A percentile compares a stretch with the other conserved stretches of the same genome.
Conservation (phyloP, 78 protist genomes). For the Ministeria vibrans region DNA sequence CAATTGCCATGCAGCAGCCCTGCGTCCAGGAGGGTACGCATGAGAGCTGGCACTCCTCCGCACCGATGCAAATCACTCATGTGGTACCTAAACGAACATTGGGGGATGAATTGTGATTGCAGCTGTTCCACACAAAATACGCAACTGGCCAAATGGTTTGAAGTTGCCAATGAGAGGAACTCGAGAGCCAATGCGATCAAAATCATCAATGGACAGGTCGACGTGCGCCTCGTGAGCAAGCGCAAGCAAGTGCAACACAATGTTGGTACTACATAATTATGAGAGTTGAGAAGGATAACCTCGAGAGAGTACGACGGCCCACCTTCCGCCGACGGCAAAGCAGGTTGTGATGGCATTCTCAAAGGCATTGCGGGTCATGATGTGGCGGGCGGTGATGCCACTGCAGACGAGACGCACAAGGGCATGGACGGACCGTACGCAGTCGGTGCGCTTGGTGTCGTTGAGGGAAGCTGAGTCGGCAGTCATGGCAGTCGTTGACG, state of each 20-base stretch:
- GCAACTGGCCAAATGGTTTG: slow-evolving; percentile 31
- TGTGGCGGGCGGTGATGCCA: slow-evolving; percentile 41
- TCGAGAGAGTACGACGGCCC: too few species aligned
- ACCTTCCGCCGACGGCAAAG: slow-evolving; percentile 52
- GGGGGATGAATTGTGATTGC: background rate
- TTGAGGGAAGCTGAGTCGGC: too few species aligned
- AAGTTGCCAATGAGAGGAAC: slow-evolving; percentile 48
- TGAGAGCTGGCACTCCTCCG: slow-evolving; percentile 23
- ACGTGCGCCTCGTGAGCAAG: slow-evolving; percentile 29
- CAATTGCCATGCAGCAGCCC: slow-evolving; percentile 21
- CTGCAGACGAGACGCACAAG: background rate
- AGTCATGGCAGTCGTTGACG: too few species aligned
- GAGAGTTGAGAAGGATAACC: too few species aligned
- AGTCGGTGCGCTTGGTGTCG: background rate
- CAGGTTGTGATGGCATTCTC: slow-evolving; percentile 43
- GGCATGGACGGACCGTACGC: background rate
- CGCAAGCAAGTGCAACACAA: slow-evolving; percentile 52
- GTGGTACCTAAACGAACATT: background rate
- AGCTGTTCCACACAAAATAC: background rate
- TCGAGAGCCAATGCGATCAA: slow-evolving; percentile 3
- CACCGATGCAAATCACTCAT: background rate
- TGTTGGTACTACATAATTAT: slow-evolving; percentile 58
- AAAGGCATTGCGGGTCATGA: slow-evolving; percentile 47
- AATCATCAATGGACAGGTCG: slow-evolving; percentile 37
- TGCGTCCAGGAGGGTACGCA: slow-evolving; percentile 40